phyloP scores from a whole-genome alignment of 164 flowering plant species.

The Stephania japonica region DNA sequence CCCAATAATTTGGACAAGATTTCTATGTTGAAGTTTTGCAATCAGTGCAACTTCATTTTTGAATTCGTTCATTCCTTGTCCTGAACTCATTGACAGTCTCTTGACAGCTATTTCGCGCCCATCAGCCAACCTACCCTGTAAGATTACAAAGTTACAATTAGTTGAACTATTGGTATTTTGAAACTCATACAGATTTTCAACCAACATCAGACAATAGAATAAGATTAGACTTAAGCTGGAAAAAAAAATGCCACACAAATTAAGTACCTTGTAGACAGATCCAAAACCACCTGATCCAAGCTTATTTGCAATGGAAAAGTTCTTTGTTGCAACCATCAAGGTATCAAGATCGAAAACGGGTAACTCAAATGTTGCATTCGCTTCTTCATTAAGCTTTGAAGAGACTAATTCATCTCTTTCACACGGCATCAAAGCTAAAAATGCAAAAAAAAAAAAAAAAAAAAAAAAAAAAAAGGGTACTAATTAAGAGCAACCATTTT shows the following conservation, averaged over 20 bases:
- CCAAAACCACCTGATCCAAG: constrained; percentile 37
- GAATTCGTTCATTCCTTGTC: constrained; percentile 34
- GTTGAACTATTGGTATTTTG: neutral
- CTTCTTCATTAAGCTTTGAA: neutral
- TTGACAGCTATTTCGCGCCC: constrained; percentile 41
- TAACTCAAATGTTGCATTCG: constrained; percentile 1
- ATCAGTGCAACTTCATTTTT: constrained; percentile 18
- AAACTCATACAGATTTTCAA: neutral
- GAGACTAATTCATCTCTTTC: neutral
- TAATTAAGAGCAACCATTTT: neutral
- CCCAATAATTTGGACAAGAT: constrained; percentile 21
- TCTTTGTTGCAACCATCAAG: constrained; percentile 15
- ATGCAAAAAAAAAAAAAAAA: neutral
- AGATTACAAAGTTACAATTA: neutral
- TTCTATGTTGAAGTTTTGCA: constrained; percentile 24
- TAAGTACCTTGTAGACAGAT: constrained; percentile 23
- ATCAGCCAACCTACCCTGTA: constrained; percentile 25
- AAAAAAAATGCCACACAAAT: neutral
- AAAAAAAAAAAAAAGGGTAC: neutral
- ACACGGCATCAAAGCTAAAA: neutral
- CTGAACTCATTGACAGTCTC: constrained; percentile 25
- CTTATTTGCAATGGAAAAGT: constrained; percentile 18
- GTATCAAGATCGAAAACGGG: neutral
- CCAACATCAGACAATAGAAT: neutral
- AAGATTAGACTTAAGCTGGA: neutral